These are phyloP conservation scores for Tothia fuscella DNA, from an alignment of 2,329 filamentous ascomycete species.

Conservation along the genomic window DNA sequence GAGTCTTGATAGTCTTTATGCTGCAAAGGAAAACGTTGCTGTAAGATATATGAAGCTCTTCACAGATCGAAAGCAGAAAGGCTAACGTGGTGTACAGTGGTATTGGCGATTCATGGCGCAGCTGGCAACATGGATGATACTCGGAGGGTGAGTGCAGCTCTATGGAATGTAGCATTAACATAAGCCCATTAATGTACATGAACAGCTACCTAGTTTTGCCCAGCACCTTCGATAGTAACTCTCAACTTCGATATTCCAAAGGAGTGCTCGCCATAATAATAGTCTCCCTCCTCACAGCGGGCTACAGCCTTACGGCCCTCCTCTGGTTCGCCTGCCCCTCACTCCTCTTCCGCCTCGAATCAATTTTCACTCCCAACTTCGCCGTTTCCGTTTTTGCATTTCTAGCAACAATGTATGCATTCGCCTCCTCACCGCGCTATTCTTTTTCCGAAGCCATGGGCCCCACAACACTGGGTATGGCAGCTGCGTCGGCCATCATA, in stretches of 20 bases:
- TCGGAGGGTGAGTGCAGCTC: no score
- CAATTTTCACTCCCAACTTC: constrained; percentile 34
- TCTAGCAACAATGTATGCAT: constrained; percentile 36
- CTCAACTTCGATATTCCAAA: constrained; percentile 27
- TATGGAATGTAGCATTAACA: constrained; percentile 18
- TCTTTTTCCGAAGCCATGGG: constrained; percentile 33
- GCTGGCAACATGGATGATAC: constrained; percentile 33
- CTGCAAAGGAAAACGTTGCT: constrained; percentile 8
- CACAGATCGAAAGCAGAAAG: background rate
- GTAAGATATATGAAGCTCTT: background rate
- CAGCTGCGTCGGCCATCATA: constrained; percentile 25
- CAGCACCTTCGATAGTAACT: constrained; percentile 30
- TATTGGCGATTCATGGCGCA: constrained; percentile 36
- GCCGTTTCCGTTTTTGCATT: constrained; percentile 35
- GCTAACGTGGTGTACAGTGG: constrained; percentile 23
- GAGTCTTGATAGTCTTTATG: constrained; percentile 9
- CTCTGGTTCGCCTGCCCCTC: constrained; percentile 36
- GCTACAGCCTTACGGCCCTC: constrained; percentile 36
- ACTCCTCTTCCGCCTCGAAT: constrained; percentile 34
- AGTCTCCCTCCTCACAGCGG: constrained; percentile 34
- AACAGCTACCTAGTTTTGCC: constrained; percentile 40
- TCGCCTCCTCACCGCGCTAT: constrained; percentile 30
- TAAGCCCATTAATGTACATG: constrained; percentile 22
- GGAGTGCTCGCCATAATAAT: constrained; percentile 33
- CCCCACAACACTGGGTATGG: constrained; percentile 29